phyloP scores from a whole-genome alignment of 1,284 basidiomycete genomes.

The Sphaerobolus stellatus region DNA sequence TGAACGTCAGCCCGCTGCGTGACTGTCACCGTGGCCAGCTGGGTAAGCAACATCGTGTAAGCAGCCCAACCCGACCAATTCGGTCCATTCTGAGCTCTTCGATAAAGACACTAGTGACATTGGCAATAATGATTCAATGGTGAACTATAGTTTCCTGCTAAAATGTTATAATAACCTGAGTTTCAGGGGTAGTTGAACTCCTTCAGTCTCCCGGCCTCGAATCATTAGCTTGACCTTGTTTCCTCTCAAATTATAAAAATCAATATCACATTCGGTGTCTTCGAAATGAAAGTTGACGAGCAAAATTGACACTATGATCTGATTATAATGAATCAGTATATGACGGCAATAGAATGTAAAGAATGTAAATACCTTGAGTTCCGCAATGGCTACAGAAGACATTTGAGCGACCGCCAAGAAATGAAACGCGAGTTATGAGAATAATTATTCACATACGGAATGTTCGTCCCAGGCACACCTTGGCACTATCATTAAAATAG shows the following conservation, averaged over 20 bases:
- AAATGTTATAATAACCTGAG: constrained; percentile 7
- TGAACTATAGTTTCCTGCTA: too few relatives aligned
- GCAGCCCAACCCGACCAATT: too few relatives aligned
- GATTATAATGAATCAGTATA: background rate
- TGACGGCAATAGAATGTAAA: background rate
- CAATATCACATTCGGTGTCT: constrained; percentile 13
- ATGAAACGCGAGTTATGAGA: background rate
- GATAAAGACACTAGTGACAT: too few relatives aligned
- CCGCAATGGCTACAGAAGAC: constrained; percentile 16
- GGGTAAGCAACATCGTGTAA: too few relatives aligned
- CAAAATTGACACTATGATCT: constrained; percentile 17
- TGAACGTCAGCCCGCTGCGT: too few relatives aligned
- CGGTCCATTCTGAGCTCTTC: too few relatives aligned
- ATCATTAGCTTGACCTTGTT: constrained; percentile 23
- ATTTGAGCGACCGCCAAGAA: background rate
- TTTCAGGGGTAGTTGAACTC: constrained; percentile 21
- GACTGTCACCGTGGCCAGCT: too few relatives aligned
- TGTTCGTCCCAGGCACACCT: constrained; percentile 20
- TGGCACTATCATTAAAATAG: constrained; percentile 7
- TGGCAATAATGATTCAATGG: too few relatives aligned
- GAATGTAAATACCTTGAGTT: constrained; percentile 20
- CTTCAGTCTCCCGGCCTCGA: constrained; percentile 20
- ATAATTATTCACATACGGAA: background rate
- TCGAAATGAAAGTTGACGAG: constrained; percentile 17
- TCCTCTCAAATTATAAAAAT: constrained; percentile 21